These are phyloP conservation scores for Cordyceps farinosa DNA, from an alignment of 2,329 filamentous ascomycete species.

Conservation along the genomic window DNA sequence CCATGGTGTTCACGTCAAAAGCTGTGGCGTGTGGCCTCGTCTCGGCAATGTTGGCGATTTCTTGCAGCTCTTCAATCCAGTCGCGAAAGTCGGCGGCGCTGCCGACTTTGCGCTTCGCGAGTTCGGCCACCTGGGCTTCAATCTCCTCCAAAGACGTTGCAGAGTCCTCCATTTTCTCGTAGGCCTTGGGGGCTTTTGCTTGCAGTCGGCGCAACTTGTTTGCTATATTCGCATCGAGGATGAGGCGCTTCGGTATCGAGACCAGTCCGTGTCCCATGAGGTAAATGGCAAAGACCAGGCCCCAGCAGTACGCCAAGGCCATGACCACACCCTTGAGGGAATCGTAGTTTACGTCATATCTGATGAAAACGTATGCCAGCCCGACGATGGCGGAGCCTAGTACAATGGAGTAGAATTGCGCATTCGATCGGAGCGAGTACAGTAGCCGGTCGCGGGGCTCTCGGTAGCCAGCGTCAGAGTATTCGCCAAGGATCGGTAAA, in stretches of 20 bases:
- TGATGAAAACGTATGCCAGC: constrained; percentile 77
- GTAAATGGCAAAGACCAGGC: constrained; percentile 86
- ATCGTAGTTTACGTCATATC: constrained; percentile 67
- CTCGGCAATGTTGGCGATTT: constrained; percentile 69
- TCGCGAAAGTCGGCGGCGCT: constrained; percentile 74
- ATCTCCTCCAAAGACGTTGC: constrained; percentile 74
- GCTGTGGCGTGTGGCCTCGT: constrained; percentile 43
- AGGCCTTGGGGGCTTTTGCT: constrained; percentile 70
- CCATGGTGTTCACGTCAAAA: constrained; percentile 41
- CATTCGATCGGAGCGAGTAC: constrained; percentile 84
- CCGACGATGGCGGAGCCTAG: constrained; percentile 67
- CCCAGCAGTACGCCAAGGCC: constrained; percentile 93
- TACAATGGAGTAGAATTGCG: constrained; percentile 80
- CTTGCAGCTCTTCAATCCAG: constrained; percentile 93
- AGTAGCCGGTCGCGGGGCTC: constrained; percentile 76
- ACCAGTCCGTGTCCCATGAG: constrained; percentile 97
- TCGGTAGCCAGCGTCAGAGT: constrained; percentile 88
- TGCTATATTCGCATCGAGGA: constrained; percentile 74
- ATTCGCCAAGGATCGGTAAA: constrained; percentile 88
- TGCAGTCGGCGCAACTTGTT: constrained; percentile 73
- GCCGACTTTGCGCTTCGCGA: constrained; percentile 76
- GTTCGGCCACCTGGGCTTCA: constrained; percentile 74
- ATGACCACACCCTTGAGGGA: constrained; percentile 83
- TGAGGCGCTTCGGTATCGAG: constrained; percentile 77
- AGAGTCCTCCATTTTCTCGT: constrained; percentile 86